Conservation (phyloP, 2,329 filamentous ascomycete species). For the Claviceps sp. region DNA sequence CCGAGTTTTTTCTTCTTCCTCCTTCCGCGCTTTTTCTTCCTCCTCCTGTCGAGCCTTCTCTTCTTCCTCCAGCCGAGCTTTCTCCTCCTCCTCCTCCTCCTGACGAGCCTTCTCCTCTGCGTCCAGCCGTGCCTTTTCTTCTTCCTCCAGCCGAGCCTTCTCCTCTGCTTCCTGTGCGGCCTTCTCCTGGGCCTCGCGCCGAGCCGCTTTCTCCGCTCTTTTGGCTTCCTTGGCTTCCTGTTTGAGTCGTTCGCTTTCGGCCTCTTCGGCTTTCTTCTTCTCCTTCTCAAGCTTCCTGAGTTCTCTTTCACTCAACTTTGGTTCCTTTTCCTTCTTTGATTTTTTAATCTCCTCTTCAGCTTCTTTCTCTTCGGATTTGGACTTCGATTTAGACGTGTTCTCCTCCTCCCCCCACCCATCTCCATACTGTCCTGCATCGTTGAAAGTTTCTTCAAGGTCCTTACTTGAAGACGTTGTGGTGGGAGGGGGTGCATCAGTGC, state of each 20-base stretch:
- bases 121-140: slow-evolving; percentile 11
- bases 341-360: slow-evolving; percentile 20
- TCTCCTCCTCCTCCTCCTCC: slow-evolving; percentile 17
- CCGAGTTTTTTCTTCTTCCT: not conserved
- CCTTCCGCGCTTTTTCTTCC: slow-evolving; percentile 13
- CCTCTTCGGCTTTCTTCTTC: slow-evolving; percentile 30
- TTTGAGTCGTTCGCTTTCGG: slow-evolving; percentile 20
- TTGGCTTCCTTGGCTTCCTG: slow-evolving; percentile 12
- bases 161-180: slow-evolving; percentile 16
- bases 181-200: slow-evolving; percentile 19
- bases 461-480: slow-evolving; percentile 34
- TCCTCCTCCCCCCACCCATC: slow-evolving; percentile 22
- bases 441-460: slow-evolving; percentile 28
- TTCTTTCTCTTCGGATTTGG: slow-evolving; percentile 28
- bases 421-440: slow-evolving; percentile 22
- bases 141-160: slow-evolving; percentile 15
- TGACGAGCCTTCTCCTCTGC: slow-evolving; percentile 13
- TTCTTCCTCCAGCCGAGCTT: slow-evolving; percentile 16
- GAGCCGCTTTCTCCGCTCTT: slow-evolving; percentile 13
- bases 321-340: slow-evolving; percentile 24
- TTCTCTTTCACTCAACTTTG: slow-evolving; percentile 36
- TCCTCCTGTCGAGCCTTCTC: slow-evolving; percentile 16
- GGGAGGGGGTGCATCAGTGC: slow-evolving; percentile 31
- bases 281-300: slow-evolving; percentile 37
- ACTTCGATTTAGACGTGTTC: slow-evolving; percentile 19